Evolutionary conservation across 108 stramenopile genomes (phyloP), one percentile per base, ranked within the genome.

Genomic region (Skeletonema tropicum): DNA sequence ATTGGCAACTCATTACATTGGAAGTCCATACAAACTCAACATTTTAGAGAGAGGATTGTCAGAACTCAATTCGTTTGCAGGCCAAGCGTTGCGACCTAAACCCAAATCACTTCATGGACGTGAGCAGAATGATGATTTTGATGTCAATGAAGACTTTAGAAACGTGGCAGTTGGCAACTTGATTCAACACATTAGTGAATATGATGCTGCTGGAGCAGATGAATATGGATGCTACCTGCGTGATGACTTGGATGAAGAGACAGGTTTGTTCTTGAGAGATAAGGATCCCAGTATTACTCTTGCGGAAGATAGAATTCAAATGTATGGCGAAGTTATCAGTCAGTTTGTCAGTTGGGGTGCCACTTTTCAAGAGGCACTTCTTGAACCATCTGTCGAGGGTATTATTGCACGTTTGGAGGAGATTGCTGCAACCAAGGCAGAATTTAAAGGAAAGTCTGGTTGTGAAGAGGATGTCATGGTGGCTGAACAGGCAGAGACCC

Each of bases 1-100:
- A 4, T 68, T 95, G 62, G 94, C 94, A 6, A 92, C 94, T 3
- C 88, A 92, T 76, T 83, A 80, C 55, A 58, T 92, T 5, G 85
- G 85, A 30, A 62, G 75, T 25, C 86, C 77, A 14, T 64, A 62
- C 57, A 82, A 85, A 59, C 57, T 90, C 31, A 77, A 82, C 29
- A 45, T 79, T 21, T 69, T 95, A 69, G 94, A 95, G 66, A 60
- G 85, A 65, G 77, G 77, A 17, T 66, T 95, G 60, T 72, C 76
- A 14, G 75, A 88, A 31, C 45, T 91, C 13, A 66, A 76, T 21
- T 84, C 90, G 8, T 93, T 76, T 75, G 82, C 86, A 29, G 83
- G 84, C 64, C 92, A 94, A 66, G 63, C 46, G 5, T 33, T 92
- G 42, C 57, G 85, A 8, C 75, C 79, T 13, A 66, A 80, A 19